These are phyloP conservation scores for Hypoxylon sp. DNA, from an alignment of 2,329 filamentous ascomycete species.

Conservation along the genomic window DNA sequence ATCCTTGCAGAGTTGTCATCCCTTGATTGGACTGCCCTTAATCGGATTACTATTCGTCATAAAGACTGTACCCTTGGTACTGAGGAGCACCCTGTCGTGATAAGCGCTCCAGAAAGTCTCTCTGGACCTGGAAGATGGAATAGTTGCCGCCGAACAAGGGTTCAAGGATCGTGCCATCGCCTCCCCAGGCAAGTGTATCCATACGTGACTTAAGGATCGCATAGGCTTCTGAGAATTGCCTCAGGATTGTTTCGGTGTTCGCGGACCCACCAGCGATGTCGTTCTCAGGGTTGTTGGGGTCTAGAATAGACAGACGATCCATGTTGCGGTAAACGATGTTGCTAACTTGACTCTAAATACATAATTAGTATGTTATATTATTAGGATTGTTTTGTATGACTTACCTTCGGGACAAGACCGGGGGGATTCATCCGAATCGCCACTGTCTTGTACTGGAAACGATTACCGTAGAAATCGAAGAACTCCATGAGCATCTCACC, in stretches of 20 bases:
- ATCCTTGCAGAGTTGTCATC: background rate
- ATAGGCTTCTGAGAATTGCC: conserved; percentile 78
- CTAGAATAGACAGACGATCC: conserved; percentile 86
- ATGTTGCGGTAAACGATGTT: conserved; percentile 70
- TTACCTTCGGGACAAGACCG: conserved; percentile 78
- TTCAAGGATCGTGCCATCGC: conserved; percentile 73
- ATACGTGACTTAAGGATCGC: conserved; percentile 71
- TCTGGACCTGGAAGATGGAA: conserved; percentile 77
- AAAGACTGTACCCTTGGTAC: conserved; percentile 1
- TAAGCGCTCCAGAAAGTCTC: conserved; percentile 71
- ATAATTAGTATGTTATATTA: conserved; percentile 37
- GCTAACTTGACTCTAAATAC: conserved; percentile 60
- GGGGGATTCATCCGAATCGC: conserved; percentile 85
- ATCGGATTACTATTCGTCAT: conserved; percentile 2
- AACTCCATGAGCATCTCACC: conserved; percentile 89
- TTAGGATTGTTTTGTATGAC: conserved; percentile 8
- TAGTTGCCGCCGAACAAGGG: conserved; percentile 85
- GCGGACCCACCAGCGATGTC: conserved; percentile 91
- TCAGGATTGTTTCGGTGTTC: conserved; percentile 76
- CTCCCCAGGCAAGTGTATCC: conserved; percentile 60
- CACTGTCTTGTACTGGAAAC: conserved; percentile 77
- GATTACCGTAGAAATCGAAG: conserved; percentile 88
- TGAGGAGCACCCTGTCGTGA: conserved; percentile 57
- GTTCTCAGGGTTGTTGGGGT: conserved; percentile 87
- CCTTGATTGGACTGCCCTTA: conserved; percentile 1